Evolutionary conservation across 1,284 basidiomycete species (phyloP).

Genomic region (Pisolithus thermaeus): DNA sequence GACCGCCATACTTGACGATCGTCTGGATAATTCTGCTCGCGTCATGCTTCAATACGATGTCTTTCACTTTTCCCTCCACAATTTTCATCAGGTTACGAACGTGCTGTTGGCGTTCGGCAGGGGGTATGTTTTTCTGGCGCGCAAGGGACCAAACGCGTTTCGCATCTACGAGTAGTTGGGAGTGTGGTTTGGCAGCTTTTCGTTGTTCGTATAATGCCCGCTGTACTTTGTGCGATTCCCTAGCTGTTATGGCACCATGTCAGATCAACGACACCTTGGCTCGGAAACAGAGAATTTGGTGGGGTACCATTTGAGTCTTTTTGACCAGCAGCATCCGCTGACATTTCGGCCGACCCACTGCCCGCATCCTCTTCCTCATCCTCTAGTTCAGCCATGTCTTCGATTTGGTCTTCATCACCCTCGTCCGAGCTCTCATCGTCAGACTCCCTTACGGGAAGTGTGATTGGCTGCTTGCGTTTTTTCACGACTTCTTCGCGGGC

Average conservation of each 20-base stretch:
- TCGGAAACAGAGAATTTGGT: slow-evolving; percentile 2
- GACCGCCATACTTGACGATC: slow-evolving; percentile 77
- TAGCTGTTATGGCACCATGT: slow-evolving; percentile 36
- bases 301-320: slow-evolving; percentile 55
- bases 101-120: slow-evolving; percentile 69
- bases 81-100: slow-evolving; percentile 67
- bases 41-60: slow-evolving; percentile 86
- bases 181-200: slow-evolving; percentile 73
- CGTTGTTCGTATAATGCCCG: slow-evolving; percentile 58
- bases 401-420: slow-evolving; percentile 26
- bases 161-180: slow-evolving; percentile 63
- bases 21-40: slow-evolving; percentile 86
- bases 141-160: slow-evolving; percentile 82
- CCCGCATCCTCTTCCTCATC: slow-evolving; percentile 15
- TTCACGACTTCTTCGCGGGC: slow-evolving; percentile 27
- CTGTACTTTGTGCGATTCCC: slow-evolving; percentile 66
- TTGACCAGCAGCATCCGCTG: slow-evolving; percentile 11
- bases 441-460: slow-evolving; percentile 31
- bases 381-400: slow-evolving; percentile 25
- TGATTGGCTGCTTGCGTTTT: slow-evolving; percentile 53
- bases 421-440: slow-evolving; percentile 24
- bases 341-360: slow-evolving; percentile 15
- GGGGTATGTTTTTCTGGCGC: slow-evolving; percentile 64
- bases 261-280: background rate
- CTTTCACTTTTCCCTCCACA: slow-evolving; percentile 74